phyloP scores from a whole-genome alignment of 768 basidiomycete genomes.

The Agrocybe pediades region DNA sequence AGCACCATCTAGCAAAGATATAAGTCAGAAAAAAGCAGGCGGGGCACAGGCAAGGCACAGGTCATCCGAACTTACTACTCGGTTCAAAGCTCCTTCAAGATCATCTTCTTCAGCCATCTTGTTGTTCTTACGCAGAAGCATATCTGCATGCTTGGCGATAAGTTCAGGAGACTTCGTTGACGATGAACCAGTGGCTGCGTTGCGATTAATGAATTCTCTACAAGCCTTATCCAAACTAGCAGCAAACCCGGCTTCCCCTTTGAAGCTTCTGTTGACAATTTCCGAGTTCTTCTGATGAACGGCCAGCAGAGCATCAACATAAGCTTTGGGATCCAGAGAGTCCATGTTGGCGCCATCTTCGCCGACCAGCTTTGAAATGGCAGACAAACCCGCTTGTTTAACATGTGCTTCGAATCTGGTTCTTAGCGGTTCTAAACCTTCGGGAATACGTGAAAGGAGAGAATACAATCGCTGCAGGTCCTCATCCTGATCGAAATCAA shows the following conservation, averaged over 20 bases:
- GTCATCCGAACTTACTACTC: constrained; percentile 87
- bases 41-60: too few species aligned
- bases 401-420: constrained; percentile 97
- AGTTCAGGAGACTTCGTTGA: constrained; percentile 93
- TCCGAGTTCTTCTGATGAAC: constrained; percentile 95
- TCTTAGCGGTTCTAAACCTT: constrained; percentile 90
- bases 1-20: constrained; percentile 80
- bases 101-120: constrained; percentile 96
- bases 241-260: constrained; percentile 94
- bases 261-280: constrained; percentile 89
- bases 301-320: constrained; percentile 91
- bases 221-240: constrained; percentile 97
- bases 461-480: constrained; percentile 98
- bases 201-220: constrained; percentile 94
- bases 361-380: constrained; percentile 78
- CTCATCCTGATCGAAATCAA: constrained; percentile 95
- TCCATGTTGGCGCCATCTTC: constrained; percentile 63
- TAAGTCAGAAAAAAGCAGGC: too few species aligned
- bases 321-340: constrained; percentile 91
- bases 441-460: constrained; percentile 87
- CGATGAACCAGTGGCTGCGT: constrained; percentile 86
- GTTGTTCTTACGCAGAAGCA: constrained; percentile 92
- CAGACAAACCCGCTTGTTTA: constrained; percentile 84
- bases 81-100: constrained; percentile 88
- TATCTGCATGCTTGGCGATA: constrained; percentile 92